Evolutionary conservation across 371 early-diverging fungal genomes (phyloP).

Genomic region (Lichtheimia ornata): DNA sequence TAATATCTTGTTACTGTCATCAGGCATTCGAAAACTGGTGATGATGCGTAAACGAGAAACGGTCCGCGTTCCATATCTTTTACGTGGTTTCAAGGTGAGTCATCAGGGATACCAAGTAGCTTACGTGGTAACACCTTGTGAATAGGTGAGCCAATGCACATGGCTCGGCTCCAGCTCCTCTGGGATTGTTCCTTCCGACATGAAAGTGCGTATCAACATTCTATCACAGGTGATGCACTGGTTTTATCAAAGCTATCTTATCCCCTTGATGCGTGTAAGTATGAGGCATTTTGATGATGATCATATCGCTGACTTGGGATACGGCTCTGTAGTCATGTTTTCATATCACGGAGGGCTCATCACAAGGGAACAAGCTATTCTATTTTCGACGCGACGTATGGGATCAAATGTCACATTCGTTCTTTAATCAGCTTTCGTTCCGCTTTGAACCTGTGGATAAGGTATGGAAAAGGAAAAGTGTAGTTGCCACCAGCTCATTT

Average conservation of each 20-base stretch:
- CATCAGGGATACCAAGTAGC: background rate
- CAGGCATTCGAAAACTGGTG: constrained; percentile 54
- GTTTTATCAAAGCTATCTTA: constrained; percentile 62
- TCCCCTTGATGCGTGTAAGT: constrained; percentile 58
- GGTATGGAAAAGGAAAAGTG: constrained; percentile 14
- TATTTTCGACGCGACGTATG: constrained; percentile 85
- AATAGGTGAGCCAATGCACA: background rate
- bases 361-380: constrained; percentile 19
- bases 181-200: constrained; percentile 36
- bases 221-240: constrained; percentile 64
- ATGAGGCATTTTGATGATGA: background rate
- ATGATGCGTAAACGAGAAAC: constrained; percentile 59
- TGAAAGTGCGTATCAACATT: constrained; percentile 50
- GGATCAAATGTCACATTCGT: constrained; percentile 47
- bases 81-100: constrained; percentile 46
- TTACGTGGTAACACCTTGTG: background rate
- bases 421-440: constrained; percentile 35
- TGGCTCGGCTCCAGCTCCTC: constrained; percentile 6
- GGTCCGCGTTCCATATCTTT: constrained; percentile 52
- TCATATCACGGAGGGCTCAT: constrained; percentile 7
- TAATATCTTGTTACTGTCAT: background rate
- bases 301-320: background rate
- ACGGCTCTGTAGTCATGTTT: constrained; percentile 3
- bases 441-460: constrained; percentile 42
- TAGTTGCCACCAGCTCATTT: too few relatives aligned